Evolutionary conservation across 2,329 filamentous ascomycete species (phyloP), one percentile per base, ranked within the genome.

Genomic region (Westerdykella sp.): DNA sequence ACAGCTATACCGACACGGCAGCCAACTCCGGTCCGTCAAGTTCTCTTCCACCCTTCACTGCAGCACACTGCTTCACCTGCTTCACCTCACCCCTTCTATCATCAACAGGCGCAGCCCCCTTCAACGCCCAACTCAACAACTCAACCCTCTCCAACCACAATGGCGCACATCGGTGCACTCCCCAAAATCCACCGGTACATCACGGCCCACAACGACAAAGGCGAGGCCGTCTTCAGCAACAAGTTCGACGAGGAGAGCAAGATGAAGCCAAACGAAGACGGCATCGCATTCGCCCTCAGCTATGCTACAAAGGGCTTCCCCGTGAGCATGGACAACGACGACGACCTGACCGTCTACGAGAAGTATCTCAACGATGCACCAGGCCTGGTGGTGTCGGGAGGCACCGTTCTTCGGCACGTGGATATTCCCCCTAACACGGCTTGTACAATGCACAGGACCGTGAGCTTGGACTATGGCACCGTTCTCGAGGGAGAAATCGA

Each of bases 241-340:
- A 59, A 59, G 36, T 55, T 69, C 38, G 48, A 51, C 39, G 65
- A 68, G 30, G 64, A 65, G 41, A 62, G 54, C 44, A 59, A 55
- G 25, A 64, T 67, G 62, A 55, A 54, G 49, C 47, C 52, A 56
- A 67, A 62, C 57, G 67, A 57, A 47, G 69, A 73, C 48, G 69
- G 70, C 32, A 69, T 74, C 28, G 65, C 63, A 13, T 77, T 77
- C 51, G 68, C 66, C 23, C 69, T 77, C 25, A 67, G 66, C 45
- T 79, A 77, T 59, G 70, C 71, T 6, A 73, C 76, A 4, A 67
- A 70, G 37, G 57, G 66, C 37, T 72, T 69, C 41, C 75, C 76
- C 1, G 68, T 73, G 23, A 56, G 72, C 39, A 63, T 79, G 48
- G 64, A 66, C 49, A 49, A 62, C 16, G 67, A 73, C 45, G 54